These are phyloP conservation scores for Aegilops bicornis DNA, from an alignment of 176 grass and related monocot species.

Conservation along the genomic window DNA sequence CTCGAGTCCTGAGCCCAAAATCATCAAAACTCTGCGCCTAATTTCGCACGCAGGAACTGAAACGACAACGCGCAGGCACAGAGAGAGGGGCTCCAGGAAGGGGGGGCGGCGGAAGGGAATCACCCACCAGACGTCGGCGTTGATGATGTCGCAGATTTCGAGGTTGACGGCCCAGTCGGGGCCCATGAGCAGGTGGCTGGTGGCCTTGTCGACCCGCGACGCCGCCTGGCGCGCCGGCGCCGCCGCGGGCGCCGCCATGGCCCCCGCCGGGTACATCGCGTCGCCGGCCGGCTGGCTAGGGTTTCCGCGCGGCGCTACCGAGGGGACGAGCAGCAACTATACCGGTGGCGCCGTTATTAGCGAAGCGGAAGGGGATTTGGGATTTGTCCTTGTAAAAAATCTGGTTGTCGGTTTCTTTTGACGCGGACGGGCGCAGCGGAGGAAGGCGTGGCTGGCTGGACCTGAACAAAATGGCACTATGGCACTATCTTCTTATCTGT, in stretches of 20 bases:
- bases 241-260: constrained; percentile 19
- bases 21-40: not conserved
- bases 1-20: not conserved
- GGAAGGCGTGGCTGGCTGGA: not conserved
- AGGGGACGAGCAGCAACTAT: constrained; percentile 2
- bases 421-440: not conserved
- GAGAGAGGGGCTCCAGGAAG: not conserved
- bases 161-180: constrained; percentile 92
- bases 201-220: constrained; percentile 84
- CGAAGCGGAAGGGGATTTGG: not conserved
- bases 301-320: constrained; percentile 5
- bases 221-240: constrained; percentile 38
- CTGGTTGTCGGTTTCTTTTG: constrained; percentile 4
- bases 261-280: constrained; percentile 45
- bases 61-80: not conserved
- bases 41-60: not conserved
- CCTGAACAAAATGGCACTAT: constrained; percentile 10
- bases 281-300: constrained; percentile 9
- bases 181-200: constrained; percentile 76
- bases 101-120: not conserved
- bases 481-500: not conserved
- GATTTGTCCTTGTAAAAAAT: constrained; percentile 10
- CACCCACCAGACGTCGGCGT: constrained; percentile 66
- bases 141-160: constrained; percentile 87
- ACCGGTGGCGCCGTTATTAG: constrained; percentile 21